Conservation (phyloP, 2,329 filamentous ascomycete species). For the Claviceps purpurea region DNA sequence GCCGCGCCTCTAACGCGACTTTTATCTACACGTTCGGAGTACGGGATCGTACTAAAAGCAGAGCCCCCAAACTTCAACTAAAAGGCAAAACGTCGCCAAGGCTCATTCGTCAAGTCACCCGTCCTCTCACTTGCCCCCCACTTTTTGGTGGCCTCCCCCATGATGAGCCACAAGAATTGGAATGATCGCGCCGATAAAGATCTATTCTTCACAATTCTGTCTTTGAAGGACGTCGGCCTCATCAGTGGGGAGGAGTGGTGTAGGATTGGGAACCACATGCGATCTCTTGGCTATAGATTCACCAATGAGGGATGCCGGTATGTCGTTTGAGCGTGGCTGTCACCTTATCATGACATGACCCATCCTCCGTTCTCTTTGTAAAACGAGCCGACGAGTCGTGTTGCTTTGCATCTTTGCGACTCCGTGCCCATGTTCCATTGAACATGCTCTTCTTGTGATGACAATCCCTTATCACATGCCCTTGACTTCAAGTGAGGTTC, state of each 20-base stretch:
- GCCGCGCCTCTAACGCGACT: slow-evolving; percentile 22
- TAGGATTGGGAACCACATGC: slow-evolving; percentile 48
- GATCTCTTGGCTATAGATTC: slow-evolving; percentile 45
- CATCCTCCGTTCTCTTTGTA: background rate
- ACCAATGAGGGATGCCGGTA: slow-evolving; percentile 52
- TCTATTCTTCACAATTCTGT: slow-evolving; percentile 49
- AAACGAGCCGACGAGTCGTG: background rate
- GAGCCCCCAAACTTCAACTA: slow-evolving; percentile 6
- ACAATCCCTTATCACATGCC: background rate
- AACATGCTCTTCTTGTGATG: background rate
- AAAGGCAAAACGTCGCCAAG: slow-evolving; percentile 1
- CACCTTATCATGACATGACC: background rate
- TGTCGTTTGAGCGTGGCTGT: slow-evolving; percentile 16
- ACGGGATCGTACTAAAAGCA: background rate
- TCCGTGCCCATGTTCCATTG: background rate
- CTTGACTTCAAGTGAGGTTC: background rate
- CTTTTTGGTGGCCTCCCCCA: slow-evolving; percentile 4
- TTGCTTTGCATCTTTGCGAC: background rate
- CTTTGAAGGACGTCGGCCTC: slow-evolving; percentile 48
- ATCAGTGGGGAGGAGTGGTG: slow-evolving; percentile 51
- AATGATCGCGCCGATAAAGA: slow-evolving; percentile 49
- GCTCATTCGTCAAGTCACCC: background rate
- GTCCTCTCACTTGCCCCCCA: background rate
- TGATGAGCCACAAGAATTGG: slow-evolving; percentile 46
- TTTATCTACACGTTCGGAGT: slow-evolving; percentile 12